Evolutionary conservation across 2,329 filamentous ascomycete species (phyloP).

Genomic region (Fusarium buharicum): DNA sequence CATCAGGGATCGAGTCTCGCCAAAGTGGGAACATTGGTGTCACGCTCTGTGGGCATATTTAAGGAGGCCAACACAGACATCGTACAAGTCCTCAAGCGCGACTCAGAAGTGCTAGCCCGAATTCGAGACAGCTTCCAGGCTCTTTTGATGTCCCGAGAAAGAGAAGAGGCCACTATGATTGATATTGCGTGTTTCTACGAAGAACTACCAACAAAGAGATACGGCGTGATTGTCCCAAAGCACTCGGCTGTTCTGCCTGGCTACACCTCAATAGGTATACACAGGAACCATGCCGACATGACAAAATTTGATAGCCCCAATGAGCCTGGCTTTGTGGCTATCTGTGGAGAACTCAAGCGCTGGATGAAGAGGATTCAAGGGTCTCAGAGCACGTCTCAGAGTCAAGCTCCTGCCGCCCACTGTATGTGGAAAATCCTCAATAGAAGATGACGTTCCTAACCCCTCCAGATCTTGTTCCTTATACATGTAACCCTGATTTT

Average conservation of each 20-base stretch:
- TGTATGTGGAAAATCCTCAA: neutral
- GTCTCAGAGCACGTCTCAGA: neutral
- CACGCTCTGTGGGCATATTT: constrained; percentile 16
- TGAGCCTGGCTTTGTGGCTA: constrained; percentile 21
- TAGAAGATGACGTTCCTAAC: neutral
- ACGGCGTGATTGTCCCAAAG: constrained; percentile 20
- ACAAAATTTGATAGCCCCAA: constrained; percentile 15
- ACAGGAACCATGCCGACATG: constrained; percentile 20
- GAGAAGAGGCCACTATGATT: neutral
- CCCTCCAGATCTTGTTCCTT: constrained; percentile 20
- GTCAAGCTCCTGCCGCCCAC: neutral
- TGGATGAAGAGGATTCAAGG: constrained; percentile 20
- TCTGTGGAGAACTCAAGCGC: constrained; percentile 19
- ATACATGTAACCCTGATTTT: constrained; percentile 21
- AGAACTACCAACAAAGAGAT: constrained; percentile 21
- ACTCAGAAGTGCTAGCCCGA: constrained; percentile 28
- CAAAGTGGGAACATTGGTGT: constrained; percentile 19
- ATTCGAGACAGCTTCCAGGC: constrained; percentile 28
- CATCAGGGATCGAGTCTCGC: constrained; percentile 32
- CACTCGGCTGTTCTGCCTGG: constrained; percentile 28
- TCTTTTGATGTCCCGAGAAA: constrained; percentile 6
- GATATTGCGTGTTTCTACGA: constrained; percentile 38
- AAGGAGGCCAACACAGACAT: constrained; percentile 36
- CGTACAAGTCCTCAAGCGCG: neutral
- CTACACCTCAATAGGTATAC: constrained; percentile 13